Conservation (phyloP, 1,284 basidiomycete species). For the Sparassis latifolia region DNA sequence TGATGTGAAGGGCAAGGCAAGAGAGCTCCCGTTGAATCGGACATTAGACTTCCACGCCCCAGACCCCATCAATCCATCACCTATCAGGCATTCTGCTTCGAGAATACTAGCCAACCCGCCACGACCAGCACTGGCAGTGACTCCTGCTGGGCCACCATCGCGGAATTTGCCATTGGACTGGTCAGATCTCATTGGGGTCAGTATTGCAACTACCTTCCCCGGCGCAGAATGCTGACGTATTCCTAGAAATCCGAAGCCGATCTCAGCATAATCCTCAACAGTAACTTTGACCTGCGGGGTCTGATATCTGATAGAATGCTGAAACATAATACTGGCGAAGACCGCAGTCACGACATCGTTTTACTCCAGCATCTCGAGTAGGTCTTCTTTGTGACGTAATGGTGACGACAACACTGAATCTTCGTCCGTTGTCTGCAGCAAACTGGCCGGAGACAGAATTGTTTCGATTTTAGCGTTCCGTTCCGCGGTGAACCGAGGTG, state of each 20-base stretch:
- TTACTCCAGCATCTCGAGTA: constrained; percentile 1
- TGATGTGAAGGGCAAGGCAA: constrained; percentile 15
- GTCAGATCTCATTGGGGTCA: constrained; percentile 11
- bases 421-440: constrained; percentile 3
- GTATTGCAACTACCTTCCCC: background rate
- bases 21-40: constrained; percentile 2
- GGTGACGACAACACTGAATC: no score
- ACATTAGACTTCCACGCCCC: no score
- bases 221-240: background rate
- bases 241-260: constrained; percentile 15
- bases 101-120: background rate
- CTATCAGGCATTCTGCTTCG: no score
- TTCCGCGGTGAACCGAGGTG: constrained; percentile 1
- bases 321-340: background rate
- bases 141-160: background rate
- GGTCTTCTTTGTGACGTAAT: background rate
- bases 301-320: background rate
- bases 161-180: constrained; percentile 6
- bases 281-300: background rate
- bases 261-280: constrained; percentile 3
- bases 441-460: constrained; percentile 8
- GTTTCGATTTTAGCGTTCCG: constrained; percentile 8
- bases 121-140: background rate
- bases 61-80: no score
- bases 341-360: constrained; percentile 1